Evolutionary conservation across 331 rosid genomes (phyloP), one percentile per base, ranked within the genome.

Genomic region (Quercus phellos): DNA sequence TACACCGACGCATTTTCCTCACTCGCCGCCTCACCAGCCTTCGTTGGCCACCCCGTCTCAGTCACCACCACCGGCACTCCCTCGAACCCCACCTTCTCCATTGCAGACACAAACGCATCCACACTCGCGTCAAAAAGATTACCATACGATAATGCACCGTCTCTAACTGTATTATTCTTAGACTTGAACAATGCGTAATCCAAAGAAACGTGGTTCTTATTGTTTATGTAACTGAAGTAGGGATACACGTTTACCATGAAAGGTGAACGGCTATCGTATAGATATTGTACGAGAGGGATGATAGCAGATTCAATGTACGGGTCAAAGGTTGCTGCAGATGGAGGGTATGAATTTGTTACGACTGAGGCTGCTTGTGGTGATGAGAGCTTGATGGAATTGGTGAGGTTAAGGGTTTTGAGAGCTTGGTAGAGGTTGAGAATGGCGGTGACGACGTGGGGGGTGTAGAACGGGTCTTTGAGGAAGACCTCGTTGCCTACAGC

Each of bases 191-290:
- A 29, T 0, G 84, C 84, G 63, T 84, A 80, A 9, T 73, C 82
- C n/a, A 76, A 12, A 0, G 77, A 82, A 3, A 83, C 24, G 51
- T 55, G 29, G 17, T 63, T 32, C 9, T 13, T 51, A 21, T n/a
- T 51, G 77, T 60, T 73, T 35, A 60, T 42, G 56, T 67, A 77
- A 82, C 79, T 84, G 43, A 72, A 70, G 68, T 76, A 84, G 54
- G 87, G 87, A 17, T 79, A 79, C 32, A 76, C 72, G n/a, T 79
- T 83, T 26, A 83, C 78, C 87, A 79, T 79, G 63, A 83, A 66
- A 4, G 81, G 80, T 2, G 84, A 83, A 10, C n/a, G 32, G 6
- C 68, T 79, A 7, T 79, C 54, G 0, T n/a, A 22, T 2, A 83
- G 78, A 78, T 75, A 79, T 17, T 38, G 76, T 18, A 79, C 29